These are phyloP conservation scores for Ustilago sp. DNA, from an alignment of 1,284 basidiomycete species.

Conservation along the genomic window DNA sequence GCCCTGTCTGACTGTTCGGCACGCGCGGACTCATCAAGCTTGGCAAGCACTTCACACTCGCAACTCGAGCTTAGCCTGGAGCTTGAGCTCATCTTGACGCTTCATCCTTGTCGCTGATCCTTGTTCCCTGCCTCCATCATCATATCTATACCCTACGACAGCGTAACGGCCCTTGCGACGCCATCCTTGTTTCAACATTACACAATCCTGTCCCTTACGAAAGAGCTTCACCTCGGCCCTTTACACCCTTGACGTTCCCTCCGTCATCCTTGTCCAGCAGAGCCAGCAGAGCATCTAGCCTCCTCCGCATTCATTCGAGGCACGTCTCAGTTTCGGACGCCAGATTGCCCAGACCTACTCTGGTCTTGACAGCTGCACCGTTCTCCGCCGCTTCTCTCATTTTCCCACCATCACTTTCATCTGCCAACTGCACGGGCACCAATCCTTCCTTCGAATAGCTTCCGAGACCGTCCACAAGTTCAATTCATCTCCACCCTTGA, in stretches of 20 bases:
- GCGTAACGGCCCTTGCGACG: neutral
- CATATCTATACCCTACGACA: neutral
- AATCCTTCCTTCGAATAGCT: neutral
- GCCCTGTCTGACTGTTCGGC: neutral
- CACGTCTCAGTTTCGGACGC: no score
- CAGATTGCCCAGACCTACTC: no score
- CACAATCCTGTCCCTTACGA: neutral
- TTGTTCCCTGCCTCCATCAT: neutral
- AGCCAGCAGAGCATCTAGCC: neutral
- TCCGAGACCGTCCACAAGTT: neutral
- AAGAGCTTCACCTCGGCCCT: neutral
- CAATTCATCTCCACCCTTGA: neutral
- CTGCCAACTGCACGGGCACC: neutral
- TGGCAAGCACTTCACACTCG: neutral
- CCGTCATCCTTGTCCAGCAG: neutral
- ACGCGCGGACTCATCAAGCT: slow-evolving; percentile 2
- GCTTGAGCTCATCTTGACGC: neutral
- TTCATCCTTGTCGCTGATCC: neutral
- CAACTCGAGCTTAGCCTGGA: no score
- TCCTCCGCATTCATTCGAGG: no score
- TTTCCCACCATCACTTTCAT: neutral
- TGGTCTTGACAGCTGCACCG: neutral
- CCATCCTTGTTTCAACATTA: neutral
- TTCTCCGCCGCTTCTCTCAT: neutral
- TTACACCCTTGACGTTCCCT: neutral